Evolutionary conservation across 1,284 basidiomycete genomes (phyloP).

Genomic region (Lignosus rhinocerotis): DNA sequence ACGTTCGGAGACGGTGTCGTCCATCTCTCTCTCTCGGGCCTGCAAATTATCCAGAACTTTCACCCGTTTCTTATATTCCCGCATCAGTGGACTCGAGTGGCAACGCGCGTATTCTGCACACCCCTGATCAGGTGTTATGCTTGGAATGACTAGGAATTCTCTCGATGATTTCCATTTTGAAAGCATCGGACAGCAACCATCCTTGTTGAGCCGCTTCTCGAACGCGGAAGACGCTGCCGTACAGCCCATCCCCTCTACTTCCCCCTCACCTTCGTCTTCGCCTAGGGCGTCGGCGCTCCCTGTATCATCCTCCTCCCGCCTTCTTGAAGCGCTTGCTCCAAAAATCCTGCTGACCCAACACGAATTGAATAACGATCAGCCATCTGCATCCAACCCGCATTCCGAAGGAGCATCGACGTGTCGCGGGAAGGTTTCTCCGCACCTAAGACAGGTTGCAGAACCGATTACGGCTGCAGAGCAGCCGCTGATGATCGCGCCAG

Average conservation of each 20-base stretch:
- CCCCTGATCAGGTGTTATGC: constrained; percentile 4
- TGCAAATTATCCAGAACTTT: neutral
- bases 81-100: neutral
- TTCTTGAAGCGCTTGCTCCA: no score
- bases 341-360: no score
- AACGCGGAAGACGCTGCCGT: neutral
- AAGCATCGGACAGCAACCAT: constrained; percentile 25
- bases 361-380: no score
- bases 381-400: no score
- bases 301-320: neutral
- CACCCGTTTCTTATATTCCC: neutral
- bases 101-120: neutral
- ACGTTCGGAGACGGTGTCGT: neutral
- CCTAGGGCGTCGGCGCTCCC: neutral
- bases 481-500: neutral
- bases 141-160: constrained; percentile 5
- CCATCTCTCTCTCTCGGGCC: neutral
- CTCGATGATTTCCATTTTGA: constrained; percentile 25
- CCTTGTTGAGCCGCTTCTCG: constrained; percentile 22
- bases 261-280: constrained; percentile 13
- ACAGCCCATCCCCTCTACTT: constrained; percentile 13
- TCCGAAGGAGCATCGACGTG: no score
- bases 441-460: no score
- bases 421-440: no score
- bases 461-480: no score